Evolutionary conservation across 345 rosid genomes (phyloP).

Genomic region (Hypericum perforatum): DNA sequence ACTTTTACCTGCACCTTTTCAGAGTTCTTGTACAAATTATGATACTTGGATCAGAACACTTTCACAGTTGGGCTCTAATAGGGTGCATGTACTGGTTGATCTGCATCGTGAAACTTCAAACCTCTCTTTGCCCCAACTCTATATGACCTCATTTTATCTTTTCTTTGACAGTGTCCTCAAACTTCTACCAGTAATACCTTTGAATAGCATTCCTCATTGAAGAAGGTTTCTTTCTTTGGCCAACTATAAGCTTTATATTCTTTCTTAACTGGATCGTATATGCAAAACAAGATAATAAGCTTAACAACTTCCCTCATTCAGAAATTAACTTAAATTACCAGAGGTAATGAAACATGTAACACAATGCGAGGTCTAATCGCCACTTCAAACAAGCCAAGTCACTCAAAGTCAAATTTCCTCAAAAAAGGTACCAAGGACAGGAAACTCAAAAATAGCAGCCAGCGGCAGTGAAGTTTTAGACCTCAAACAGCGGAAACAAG

Average conservation of each 20-base stretch:
- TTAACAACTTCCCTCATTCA: slow-evolving; percentile 26
- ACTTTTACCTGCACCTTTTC: slow-evolving; percentile 54
- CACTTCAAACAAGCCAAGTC: no score
- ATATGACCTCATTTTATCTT: slow-evolving; percentile 42
- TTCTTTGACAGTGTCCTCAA: slow-evolving; percentile 43
- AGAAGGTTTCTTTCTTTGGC: slow-evolving; percentile 64
- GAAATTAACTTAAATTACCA: slow-evolving; percentile 14
- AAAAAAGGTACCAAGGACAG: no score
- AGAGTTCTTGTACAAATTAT: slow-evolving; percentile 39
- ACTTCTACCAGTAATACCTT: slow-evolving; percentile 52
- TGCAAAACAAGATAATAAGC: slow-evolving; percentile 54
- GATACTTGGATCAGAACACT: slow-evolving; percentile 38
- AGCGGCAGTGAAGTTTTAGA: no score
- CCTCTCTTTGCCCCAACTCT: slow-evolving; percentile 62
- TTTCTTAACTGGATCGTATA: slow-evolving; percentile 62
- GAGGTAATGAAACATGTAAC: no score
- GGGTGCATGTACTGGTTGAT: slow-evolving; percentile 34
- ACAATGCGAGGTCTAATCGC: no score
- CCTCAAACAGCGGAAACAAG: no score
- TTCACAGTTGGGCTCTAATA: slow-evolving; percentile 39
- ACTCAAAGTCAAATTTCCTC: no score
- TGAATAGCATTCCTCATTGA: slow-evolving; percentile 60
- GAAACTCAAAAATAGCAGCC: no score
- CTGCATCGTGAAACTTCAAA: slow-evolving; percentile 51
- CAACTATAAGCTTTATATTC: slow-evolving; percentile 59